A percentile compares a stretch with the other conserved stretches of the same genome.
phyloP scores from a whole-genome alignment of 2,329 filamentous ascomycete species.

The Aspergillus sp. region DNA sequence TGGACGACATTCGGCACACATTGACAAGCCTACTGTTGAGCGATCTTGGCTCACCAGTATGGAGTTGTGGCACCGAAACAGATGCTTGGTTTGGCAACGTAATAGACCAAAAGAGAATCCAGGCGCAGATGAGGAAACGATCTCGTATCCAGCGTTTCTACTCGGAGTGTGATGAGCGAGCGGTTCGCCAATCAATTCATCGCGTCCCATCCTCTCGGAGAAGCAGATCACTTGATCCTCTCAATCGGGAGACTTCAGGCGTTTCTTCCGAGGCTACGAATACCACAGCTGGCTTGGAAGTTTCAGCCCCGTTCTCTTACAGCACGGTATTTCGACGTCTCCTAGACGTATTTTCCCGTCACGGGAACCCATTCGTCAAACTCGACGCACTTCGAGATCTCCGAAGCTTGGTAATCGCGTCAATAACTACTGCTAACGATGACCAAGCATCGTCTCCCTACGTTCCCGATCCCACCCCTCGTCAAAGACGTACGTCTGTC shows the following conservation, averaged over 20 bases:
- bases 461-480: constrained; percentile 2
- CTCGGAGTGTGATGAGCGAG: constrained; percentile 35
- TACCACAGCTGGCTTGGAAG: constrained; percentile 13
- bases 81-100: constrained; percentile 74
- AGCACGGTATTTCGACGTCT: constrained; percentile 75
- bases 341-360: constrained; percentile 81
- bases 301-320: constrained; percentile 66
- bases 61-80: constrained; percentile 87
- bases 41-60: constrained; percentile 82
- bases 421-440: constrained; percentile 60
- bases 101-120: constrained; percentile 50
- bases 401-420: constrained; percentile 76
- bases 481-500: constrained; percentile 8
- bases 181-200: constrained; percentile 24
- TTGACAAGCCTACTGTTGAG: constrained; percentile 83
- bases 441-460: constrained; percentile 16
- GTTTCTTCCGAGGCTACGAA: background rate
- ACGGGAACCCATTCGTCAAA: constrained; percentile 85
- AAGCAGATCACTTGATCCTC: constrained; percentile 36
- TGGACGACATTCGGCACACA: constrained; percentile 73
- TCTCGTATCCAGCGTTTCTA: constrained; percentile 41
- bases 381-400: constrained; percentile 80
- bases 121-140: constrained; percentile 40
- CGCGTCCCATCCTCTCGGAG: constrained; percentile 26
- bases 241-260: constrained; percentile 8